Evolutionary conservation across 1,284 basidiomycete species (phyloP).

Genomic region (Cryptococcus wingfieldii): DNA sequence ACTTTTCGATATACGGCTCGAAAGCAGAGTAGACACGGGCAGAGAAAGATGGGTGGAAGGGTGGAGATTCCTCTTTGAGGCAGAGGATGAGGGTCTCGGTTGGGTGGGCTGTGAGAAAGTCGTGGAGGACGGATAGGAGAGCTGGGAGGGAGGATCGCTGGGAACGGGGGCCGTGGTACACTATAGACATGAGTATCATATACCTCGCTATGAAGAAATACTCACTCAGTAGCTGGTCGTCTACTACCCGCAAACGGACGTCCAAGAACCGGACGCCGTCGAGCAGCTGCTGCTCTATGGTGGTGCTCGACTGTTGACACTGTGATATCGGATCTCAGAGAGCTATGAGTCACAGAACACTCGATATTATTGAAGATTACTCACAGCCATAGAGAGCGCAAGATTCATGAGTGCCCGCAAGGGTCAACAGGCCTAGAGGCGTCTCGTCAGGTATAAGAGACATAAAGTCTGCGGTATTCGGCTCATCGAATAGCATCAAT

Average conservation of each 20-base stretch:
- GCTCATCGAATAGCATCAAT: slow-evolving; percentile 17
- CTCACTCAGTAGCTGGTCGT: slow-evolving; percentile 51
- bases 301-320: slow-evolving; percentile 42
- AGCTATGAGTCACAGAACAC: background rate
- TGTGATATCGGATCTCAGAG: slow-evolving; percentile 38
- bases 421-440: slow-evolving; percentile 63
- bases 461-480: slow-evolving; percentile 27
- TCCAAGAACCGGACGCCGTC: slow-evolving; percentile 68
- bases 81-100: slow-evolving; percentile 75
- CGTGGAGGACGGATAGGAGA: slow-evolving; percentile 55
- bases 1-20: slow-evolving; percentile 52
- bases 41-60: slow-evolving; percentile 56
- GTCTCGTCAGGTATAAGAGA: slow-evolving; percentile 58
- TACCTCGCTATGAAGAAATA: background rate
- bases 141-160: slow-evolving; percentile 65
- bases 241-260: slow-evolving; percentile 66
- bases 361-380: background rate
- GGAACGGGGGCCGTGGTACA: slow-evolving; percentile 75
- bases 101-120: slow-evolving; percentile 61
- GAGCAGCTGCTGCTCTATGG: slow-evolving; percentile 39
- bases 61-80: slow-evolving; percentile 71
- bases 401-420: slow-evolving; percentile 60
- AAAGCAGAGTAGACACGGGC: slow-evolving; percentile 64
- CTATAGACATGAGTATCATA: slow-evolving; percentile 35
- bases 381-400: slow-evolving; percentile 36